Base-by-base conservation (phyloP, 345 rosid genomes). In the Anastatica hierochuntica region DNA sequence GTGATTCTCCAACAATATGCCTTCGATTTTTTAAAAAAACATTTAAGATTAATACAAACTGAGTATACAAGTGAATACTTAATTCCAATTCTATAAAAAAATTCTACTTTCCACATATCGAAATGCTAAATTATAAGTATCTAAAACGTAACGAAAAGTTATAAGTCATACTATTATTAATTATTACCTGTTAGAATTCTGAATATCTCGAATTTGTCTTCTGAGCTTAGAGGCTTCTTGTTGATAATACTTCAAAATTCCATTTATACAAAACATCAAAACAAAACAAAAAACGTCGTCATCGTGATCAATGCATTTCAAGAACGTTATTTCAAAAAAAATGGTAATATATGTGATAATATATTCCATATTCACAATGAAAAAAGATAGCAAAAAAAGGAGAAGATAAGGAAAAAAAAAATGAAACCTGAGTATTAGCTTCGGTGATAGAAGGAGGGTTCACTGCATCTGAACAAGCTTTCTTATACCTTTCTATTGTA, bases 171-270 rank as follows among this genome's bases (percentile, higher is more conserved):
- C n/a, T n/a, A n/a, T n/a, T n/a, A n/a, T n/a, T n/a, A n/a, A n/a
- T n/a, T n/a, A n/a, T 9, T 20, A 58, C 98, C 94, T 78, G 77
- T 88, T 88, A 14, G 75, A 69, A 55, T 77, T 78, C 75, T 83
- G 95, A 67, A 88, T 63, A 36, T 78, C 88, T 4, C 81, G 76
- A 56, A 92, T 92, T 67, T 83, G 90, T 47, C 71, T 67, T 10
- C 90, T 77, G n/a, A 92, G 84, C 63, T 85, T 88, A 24, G 90
- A 71, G 16, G 98, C 80, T 79, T 92, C 96, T 76, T 92, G 88
- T 71, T 92, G 96, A 72, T 92, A 92, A 49, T 67, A 81, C 98
- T 88, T 57, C 4, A 56, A 11, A 39, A 10, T 34, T 17, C 17
- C 62, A 64, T 41, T 33, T 14, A 57, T 13, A 49, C 39, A 58